Conservation (phyloP, 129 eudicot genomes). For the Lactuca saligna region DNA sequence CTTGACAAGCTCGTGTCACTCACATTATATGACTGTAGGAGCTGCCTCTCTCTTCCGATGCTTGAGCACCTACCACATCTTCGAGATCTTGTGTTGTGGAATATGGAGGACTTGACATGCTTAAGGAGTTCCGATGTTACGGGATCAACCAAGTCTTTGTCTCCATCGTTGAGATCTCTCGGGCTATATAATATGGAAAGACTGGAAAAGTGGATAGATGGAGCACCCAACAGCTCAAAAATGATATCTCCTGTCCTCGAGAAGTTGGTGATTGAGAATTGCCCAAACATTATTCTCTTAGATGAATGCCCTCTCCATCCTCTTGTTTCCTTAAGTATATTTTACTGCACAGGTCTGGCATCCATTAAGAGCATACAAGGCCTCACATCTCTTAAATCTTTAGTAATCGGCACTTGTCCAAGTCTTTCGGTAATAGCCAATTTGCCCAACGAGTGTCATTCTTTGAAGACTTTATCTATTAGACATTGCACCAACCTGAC, state of each 20-base stretch:
- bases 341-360: not conserved
- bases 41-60: slow-evolving; percentile 9
- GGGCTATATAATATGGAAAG: not conserved
- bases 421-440: not conserved
- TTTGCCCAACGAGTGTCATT: not conserved
- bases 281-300: not conserved
- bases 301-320: not conserved
- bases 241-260: not conserved
- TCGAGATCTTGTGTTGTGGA: not conserved
- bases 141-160: not conserved
- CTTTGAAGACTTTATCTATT: not conserved
- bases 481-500: not conserved
- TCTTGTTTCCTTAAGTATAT: not conserved
- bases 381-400: not conserved
- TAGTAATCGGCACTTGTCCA: not conserved
- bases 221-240: not conserved
- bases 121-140: not conserved
- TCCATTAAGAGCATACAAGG: slow-evolving; percentile 3
- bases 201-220: slow-evolving; percentile 8
- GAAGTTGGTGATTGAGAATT: not conserved
- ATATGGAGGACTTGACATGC: slow-evolving; percentile 12
- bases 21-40: not conserved
- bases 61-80: slow-evolving; percentile 21
- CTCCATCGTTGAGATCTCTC: not conserved
- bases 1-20: slow-evolving; percentile 2